A percentile compares a stretch with the other conserved stretches of the same genome.
These are phyloP conservation scores for Teunomyces kruisii DNA, from an alignment of 805 yeast species.

Conservation along the genomic window DNA sequence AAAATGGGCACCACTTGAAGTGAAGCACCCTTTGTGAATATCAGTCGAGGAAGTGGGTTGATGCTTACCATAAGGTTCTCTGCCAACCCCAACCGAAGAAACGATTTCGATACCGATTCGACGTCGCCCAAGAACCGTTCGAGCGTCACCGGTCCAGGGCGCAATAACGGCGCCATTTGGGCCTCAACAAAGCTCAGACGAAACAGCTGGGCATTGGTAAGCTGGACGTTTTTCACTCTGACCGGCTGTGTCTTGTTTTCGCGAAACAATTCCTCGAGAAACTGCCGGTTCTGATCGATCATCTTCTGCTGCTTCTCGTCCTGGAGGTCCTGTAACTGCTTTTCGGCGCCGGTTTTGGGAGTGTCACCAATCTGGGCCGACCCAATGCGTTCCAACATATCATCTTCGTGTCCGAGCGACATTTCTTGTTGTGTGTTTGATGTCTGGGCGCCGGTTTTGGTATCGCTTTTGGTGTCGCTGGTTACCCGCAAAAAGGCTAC, in stretches of 20 bases:
- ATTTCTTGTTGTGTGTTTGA: conserved; percentile 5
- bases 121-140: conserved; percentile 38
- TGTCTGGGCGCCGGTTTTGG: too few species aligned
- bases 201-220: conserved; percentile 48
- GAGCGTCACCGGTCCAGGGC: conserved; percentile 32
- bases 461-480: too few species aligned
- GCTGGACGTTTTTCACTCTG: conserved; percentile 42
- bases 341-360: conserved; percentile 17
- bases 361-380: background rate
- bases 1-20: conserved; percentile 36
- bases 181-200: conserved; percentile 44
- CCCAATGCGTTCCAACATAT: conserved; percentile 27
- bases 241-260: conserved; percentile 42
- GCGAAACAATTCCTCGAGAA: conserved; percentile 31
- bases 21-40: conserved; percentile 18
- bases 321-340: conserved; percentile 25
- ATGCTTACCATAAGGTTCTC: conserved; percentile 39
- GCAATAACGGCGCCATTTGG: conserved; percentile 49
- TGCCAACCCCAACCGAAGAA: conserved; percentile 43
- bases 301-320: conserved; percentile 29
- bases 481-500: too few species aligned
- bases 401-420: conserved; percentile 31
- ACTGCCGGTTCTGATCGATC: conserved; percentile 32
- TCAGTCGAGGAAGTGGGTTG: conserved; percentile 20
- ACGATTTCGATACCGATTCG: conserved; percentile 44